A percentile compares a stretch with the other conserved stretches of the same genome.
These are phyloP conservation scores for Madurella fahalii DNA, from an alignment of 2,329 filamentous ascomycete genomes.

Conservation along the genomic window DNA sequence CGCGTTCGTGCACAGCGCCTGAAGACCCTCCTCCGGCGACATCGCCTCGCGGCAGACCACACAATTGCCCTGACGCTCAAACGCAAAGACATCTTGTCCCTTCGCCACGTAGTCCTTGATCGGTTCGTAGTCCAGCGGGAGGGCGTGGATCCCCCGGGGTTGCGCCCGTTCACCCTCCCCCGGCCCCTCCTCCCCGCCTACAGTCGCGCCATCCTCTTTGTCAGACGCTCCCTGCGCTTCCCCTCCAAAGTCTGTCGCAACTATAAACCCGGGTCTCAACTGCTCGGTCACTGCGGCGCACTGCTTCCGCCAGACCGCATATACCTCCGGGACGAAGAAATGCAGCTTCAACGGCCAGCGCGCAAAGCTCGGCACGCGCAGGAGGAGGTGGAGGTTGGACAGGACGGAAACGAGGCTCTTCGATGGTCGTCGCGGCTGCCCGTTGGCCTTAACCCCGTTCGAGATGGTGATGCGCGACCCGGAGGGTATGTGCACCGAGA, in stretches of 20 bases:
- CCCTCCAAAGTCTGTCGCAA: conserved; percentile 53
- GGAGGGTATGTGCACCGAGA: conserved; percentile 71
- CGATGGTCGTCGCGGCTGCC: conserved; percentile 53
- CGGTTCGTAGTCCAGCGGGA: conserved; percentile 53
- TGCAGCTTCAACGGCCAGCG: conserved; percentile 78
- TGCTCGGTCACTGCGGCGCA: conserved; percentile 45
- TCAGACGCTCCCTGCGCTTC: conserved; percentile 5
- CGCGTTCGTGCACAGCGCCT: conserved; percentile 52
- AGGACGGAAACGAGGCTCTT: conserved; percentile 64
- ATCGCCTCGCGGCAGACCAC: conserved; percentile 48
- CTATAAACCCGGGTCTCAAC: conserved; percentile 45
- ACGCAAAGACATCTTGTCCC: conserved; percentile 48
- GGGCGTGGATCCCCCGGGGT: conserved; percentile 48
- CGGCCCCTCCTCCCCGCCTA: background rate
- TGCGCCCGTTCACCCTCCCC: background rate
- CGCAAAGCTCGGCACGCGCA: conserved; percentile 73
- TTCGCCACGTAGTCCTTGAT: conserved; percentile 54
- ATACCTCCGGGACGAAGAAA: conserved; percentile 71
- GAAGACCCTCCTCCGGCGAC: conserved; percentile 46
- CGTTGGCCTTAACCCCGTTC: conserved; percentile 48
- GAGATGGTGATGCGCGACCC: conserved; percentile 55
- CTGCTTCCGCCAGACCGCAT: conserved; percentile 63
- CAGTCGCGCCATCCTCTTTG: background rate
- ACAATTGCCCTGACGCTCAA: conserved; percentile 54
- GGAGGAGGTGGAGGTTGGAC: conserved; percentile 75